Percentiles rank a stretch among this genome's conserved stretches.
Evolutionary conservation across 2,329 filamentous ascomycete genomes (phyloP).

Genomic region (Akanthomyces lecanii): DNA sequence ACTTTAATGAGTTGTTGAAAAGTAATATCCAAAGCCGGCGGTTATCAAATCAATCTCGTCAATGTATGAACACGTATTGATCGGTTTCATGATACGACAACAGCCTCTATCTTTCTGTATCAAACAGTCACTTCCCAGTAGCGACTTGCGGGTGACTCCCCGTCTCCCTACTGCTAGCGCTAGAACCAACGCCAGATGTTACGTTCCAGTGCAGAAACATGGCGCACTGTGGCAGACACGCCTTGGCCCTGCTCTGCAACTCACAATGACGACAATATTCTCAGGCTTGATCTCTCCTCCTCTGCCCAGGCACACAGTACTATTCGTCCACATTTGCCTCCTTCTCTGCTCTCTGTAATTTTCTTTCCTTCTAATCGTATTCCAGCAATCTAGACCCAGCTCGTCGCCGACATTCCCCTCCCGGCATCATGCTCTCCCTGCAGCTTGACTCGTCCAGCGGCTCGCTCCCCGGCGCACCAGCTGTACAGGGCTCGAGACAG

Average conservation of each 20-base stretch:
- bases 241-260: neutral
- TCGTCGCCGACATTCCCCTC: neutral
- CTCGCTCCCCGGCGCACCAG: neutral
- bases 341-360: too few species aligned
- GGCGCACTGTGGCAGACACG: neutral
- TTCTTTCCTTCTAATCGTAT: too few species aligned
- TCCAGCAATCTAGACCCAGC: neutral
- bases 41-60: too few species aligned
- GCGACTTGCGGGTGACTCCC: neutral
- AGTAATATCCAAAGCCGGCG: too few species aligned
- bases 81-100: too few species aligned
- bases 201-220: slow-evolving; percentile 14
- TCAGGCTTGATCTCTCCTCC: neutral
- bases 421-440: neutral
- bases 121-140: too few species aligned
- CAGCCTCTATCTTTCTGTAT: too few species aligned
- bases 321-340: too few species aligned
- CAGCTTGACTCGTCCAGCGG: neutral
- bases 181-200: slow-evolving; percentile 5
- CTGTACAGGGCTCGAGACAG: neutral
- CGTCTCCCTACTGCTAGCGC: neutral
- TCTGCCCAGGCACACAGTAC: too few species aligned
- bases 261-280: neutral
- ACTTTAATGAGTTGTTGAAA: neutral
- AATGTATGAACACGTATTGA: too few species aligned